Conservation (phyloP, 2,329 filamentous ascomycete species). For the Xenoacremonium recifei region DNA sequence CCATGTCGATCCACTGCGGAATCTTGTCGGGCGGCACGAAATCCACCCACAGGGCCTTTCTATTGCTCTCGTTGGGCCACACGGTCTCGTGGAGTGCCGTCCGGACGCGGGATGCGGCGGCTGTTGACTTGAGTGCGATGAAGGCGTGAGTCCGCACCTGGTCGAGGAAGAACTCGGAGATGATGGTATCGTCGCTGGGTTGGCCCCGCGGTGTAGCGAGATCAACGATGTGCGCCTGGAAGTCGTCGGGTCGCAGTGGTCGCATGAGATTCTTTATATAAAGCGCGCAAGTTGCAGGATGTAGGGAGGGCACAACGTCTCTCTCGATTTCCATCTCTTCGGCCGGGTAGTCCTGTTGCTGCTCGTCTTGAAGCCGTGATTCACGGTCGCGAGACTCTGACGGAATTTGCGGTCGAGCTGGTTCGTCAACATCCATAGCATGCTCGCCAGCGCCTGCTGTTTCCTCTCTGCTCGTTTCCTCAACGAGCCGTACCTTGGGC, state of each 20-base stretch:
- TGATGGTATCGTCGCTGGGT: conserved; percentile 48
- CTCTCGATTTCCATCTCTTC: conserved; percentile 32
- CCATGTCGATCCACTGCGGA: conserved; percentile 69
- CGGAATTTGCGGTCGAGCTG: conserved; percentile 3
- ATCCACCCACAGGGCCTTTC: conserved; percentile 84
- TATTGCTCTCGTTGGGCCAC: conserved; percentile 84
- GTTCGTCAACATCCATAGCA: conserved; percentile 5
- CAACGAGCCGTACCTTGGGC: conserved; percentile 7
- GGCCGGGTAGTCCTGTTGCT: conserved; percentile 13
- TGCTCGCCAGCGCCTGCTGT: conserved; percentile 1
- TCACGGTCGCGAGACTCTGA: conserved; percentile 1
- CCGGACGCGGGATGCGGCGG: conserved; percentile 75
- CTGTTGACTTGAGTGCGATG: conserved; percentile 65
- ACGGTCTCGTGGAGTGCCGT: conserved; percentile 72
- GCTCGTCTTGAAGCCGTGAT: not conserved
- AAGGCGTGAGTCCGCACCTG: conserved; percentile 86
- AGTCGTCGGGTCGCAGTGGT: conserved; percentile 67
- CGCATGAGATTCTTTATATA: conserved; percentile 93
- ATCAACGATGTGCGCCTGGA: conserved; percentile 67
- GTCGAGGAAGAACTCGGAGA: conserved; percentile 77
- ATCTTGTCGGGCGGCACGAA: conserved; percentile 80
- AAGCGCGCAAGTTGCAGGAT: conserved; percentile 72
- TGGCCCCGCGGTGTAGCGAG: conserved; percentile 62
- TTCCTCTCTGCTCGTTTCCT: conserved; percentile 10
- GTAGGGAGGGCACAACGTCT: conserved; percentile 56